These are phyloP conservation scores for Nakaseomyces bracarensis DNA, from an alignment of 1,139 yeast genomes.

Conservation along the genomic window DNA sequence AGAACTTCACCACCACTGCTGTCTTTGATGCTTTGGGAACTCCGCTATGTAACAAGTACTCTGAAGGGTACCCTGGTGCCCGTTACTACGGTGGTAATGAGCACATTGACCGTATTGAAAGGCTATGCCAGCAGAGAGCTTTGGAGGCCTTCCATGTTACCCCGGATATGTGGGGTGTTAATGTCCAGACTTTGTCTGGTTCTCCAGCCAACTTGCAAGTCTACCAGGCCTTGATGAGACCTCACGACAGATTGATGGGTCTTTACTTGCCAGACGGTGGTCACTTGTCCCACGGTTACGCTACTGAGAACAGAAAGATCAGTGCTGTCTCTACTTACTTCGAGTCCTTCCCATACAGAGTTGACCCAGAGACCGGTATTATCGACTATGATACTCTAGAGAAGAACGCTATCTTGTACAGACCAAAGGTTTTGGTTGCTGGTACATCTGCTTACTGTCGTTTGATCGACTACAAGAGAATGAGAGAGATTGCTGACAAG, in stretches of 20 bases:
- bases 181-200: constrained; percentile 92
- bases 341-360: constrained; percentile 97
- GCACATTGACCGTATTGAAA: constrained; percentile 88
- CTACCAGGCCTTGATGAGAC: constrained; percentile 88
- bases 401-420: constrained; percentile 77
- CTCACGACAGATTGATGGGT: constrained; percentile 95
- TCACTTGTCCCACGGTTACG: constrained; percentile 96
- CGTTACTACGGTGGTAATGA: constrained; percentile 88
- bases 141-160: constrained; percentile 74
- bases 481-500: constrained; percentile 93
- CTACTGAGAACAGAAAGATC: constrained; percentile 89
- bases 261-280: constrained; percentile 97
- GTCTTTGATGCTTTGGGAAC: constrained; percentile 96
- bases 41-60: constrained; percentile 88
- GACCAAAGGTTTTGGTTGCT: constrained; percentile 94
- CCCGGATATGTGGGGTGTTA: constrained; percentile 92
- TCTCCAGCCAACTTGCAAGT: constrained; percentile 97
- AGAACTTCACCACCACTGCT: constrained; percentile 92
- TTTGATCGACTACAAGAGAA: constrained; percentile 86
- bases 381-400: constrained; percentile 94
- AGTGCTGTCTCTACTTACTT: constrained; percentile 94
- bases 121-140: constrained; percentile 88
- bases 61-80: constrained; percentile 85
- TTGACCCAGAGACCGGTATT: constrained; percentile 80
- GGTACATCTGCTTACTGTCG: constrained; percentile 98